These are phyloP conservation scores for Aschersonia sp. DNA, from an alignment of 2,329 filamentous ascomycete species.

Conservation along the genomic window DNA sequence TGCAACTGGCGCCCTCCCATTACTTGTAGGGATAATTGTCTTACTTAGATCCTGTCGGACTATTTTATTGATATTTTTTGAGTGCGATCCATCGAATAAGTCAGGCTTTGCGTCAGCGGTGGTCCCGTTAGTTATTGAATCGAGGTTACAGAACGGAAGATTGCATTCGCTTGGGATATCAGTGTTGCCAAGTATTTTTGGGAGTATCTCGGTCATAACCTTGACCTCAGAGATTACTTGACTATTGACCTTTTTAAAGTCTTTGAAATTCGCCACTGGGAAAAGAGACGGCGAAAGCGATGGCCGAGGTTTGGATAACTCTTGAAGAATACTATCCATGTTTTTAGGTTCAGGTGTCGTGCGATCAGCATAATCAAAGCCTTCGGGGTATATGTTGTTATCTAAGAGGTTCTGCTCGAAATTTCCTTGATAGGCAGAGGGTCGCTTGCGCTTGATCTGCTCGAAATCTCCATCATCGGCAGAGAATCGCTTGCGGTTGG, in stretches of 20 bases:
- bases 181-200: background rate
- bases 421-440: background rate
- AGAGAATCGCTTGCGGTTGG: background rate
- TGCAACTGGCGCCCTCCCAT: slow-evolving; percentile 12
- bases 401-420: background rate
- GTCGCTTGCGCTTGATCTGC: background rate
- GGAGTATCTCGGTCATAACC: background rate
- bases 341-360: background rate
- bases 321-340: background rate
- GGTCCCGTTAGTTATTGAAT: background rate
- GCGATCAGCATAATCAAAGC: background rate
- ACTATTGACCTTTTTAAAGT: background rate
- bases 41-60: slow-evolving; percentile 11
- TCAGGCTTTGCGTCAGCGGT: background rate
- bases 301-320: background rate
- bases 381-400: background rate
- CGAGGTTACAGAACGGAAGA: background rate
- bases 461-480: background rate
- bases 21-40: slow-evolving; percentile 17
- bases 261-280: background rate
- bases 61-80: slow-evolving; percentile 11
- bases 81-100: slow-evolving; percentile 4
- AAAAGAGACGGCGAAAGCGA: background rate
- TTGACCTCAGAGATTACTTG: background rate
- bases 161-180: background rate